Conservation (phyloP, 2,329 filamentous ascomycete species). For the Arthroderma sp. region DNA sequence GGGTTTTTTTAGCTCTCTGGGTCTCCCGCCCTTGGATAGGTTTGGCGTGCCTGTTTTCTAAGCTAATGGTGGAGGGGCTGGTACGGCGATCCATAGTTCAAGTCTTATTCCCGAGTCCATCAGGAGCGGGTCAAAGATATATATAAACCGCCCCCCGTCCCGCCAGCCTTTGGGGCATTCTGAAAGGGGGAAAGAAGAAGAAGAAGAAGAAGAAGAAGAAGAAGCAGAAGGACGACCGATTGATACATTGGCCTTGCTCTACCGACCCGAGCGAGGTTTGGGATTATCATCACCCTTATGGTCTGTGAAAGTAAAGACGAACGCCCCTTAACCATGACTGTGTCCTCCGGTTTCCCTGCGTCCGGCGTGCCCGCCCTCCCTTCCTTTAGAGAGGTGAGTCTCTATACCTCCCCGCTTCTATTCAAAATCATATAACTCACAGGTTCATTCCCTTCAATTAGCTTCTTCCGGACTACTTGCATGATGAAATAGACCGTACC, state of each 20-base stretch:
- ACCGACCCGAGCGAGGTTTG: background rate
- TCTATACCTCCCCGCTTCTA: background rate
- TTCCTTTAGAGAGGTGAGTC: slow-evolving; percentile 9
- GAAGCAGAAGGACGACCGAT: background rate
- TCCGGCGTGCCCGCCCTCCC: slow-evolving; percentile 5
- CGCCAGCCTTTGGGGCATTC: too few species aligned
- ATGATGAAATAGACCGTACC: slow-evolving; percentile 9
- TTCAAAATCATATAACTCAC: slow-evolving; percentile 1
- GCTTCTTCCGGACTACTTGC: slow-evolving; percentile 10
- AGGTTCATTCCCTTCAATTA: background rate
- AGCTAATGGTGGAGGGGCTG: too few species aligned
- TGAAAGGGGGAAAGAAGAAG: slow-evolving; percentile 1
- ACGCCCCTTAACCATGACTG: background rate
- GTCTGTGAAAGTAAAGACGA: too few species aligned
- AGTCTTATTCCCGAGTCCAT: too few species aligned
- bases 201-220: background rate
- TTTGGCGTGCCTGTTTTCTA: too few species aligned
- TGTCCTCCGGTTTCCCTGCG: background rate
- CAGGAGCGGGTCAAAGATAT: too few species aligned
- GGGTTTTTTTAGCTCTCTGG: too few species aligned
- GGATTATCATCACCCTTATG: too few species aligned
- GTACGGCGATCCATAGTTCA: too few species aligned
- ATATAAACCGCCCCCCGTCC: too few species aligned
- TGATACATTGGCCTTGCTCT: background rate
- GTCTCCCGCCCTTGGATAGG: too few species aligned